phyloP scores from a whole-genome alignment of 768 basidiomycete genomes.

The Mycena epipterygia region DNA sequence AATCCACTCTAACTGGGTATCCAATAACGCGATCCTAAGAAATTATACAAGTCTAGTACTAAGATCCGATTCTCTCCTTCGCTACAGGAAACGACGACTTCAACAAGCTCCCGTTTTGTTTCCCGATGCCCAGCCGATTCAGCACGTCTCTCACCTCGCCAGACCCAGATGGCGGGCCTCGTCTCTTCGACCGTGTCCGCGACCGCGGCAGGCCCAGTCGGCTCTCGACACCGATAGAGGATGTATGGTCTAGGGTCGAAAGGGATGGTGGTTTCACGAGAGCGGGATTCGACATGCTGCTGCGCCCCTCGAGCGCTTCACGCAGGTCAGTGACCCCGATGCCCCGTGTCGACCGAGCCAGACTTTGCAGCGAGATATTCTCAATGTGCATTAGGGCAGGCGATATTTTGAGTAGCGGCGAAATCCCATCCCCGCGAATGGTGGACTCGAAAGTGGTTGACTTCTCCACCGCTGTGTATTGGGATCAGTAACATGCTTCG shows the following conservation, averaged over 20 bases:
- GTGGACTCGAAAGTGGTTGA: conserved; percentile 66
- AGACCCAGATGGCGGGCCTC: conserved; percentile 62
- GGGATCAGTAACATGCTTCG: conserved; percentile 6
- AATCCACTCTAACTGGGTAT: conserved; percentile 23
- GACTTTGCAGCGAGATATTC: conserved; percentile 88
- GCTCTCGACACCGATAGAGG: conserved; percentile 58
- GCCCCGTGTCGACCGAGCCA: conserved; percentile 82
- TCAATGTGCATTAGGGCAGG: conserved; percentile 93
- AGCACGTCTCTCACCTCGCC: conserved; percentile 87
- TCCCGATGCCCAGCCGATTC: conserved; percentile 87
- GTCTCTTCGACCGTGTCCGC: conserved; percentile 68
- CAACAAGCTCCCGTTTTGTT: conserved; percentile 71
- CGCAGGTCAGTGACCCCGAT: conserved; percentile 91
- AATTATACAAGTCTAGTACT: conserved; percentile 24
- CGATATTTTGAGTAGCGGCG: conserved; percentile 84
- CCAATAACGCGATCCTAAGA: not conserved
- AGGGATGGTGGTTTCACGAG: conserved; percentile 78
- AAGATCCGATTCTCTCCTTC: conserved; percentile 42
- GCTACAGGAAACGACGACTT: conserved; percentile 79
- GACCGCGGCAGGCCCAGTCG: conserved; percentile 51
- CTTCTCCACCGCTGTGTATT: conserved; percentile 65
- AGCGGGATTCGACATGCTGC: conserved; percentile 84
- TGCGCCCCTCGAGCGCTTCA: conserved; percentile 90
- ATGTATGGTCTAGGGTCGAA: conserved; percentile 81
- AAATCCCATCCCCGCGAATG: conserved; percentile 74